Base-by-base conservation (phyloP, 352 stramenopile species). In the Pythium graminicola region DNA sequence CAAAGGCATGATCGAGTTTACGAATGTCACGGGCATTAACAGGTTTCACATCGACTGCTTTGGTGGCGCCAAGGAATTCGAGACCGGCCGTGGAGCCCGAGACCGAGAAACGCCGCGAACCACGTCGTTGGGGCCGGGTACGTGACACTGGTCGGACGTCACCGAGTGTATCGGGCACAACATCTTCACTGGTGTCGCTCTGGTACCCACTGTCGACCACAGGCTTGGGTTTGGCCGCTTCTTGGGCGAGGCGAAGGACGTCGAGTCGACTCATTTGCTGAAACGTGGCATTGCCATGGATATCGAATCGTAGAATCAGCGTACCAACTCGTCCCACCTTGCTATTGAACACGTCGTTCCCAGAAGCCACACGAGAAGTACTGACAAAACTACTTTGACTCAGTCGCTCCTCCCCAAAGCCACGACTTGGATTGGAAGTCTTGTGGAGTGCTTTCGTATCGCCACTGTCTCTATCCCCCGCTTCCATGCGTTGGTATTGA, bases 21-120 rank as follows among this genome's bases (percentile, higher is more conserved):
- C 79, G 74, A 54, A 90, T 81, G 64, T 90, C 79, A 39, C 79
- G 79, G 1, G 76, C 78, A 51, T 90, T 78, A 11, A 90, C 79
- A 16, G 65, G 62, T 69, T 88, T 56, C 27, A 58, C 40, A 19
- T 67, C 52, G 26, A 62, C 44, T n/a, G 45, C 43, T 19, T 57
- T 66, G 9, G 46, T 47, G 17, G 17, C 27, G 13, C 23, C 40
- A 48, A n/a, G 1, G 50, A 41, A 43, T 8, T 53, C 41, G 13
- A 16, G 33, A 2, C 6, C 32, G 4, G 13, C 23, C 23, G 20
- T 11, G n/a, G 5, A 24, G 2, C n/a, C 32, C 9, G 36, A 4
- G 20, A 43, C 2, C 16, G 52, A 60, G 35, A 60, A n/a, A 4
- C 52, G 52, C 3, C 52, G 42, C 31, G 52, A 60, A 1, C 43